Conservation (phyloP, 106 monocot species). For the Ottelia alismoides region DNA sequence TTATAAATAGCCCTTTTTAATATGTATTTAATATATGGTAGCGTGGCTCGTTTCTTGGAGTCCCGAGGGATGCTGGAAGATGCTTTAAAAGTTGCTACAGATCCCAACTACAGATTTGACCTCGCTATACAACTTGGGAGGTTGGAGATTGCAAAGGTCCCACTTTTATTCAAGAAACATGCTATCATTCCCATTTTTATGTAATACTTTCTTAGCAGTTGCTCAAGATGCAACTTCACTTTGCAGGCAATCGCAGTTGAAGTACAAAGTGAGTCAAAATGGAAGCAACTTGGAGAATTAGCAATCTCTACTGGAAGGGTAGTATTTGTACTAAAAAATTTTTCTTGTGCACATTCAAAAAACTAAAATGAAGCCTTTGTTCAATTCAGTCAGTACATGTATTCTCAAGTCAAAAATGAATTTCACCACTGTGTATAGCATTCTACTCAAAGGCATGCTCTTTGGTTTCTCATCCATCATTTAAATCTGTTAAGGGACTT, state of each 20-base stretch:
- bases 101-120: constrained; percentile 92
- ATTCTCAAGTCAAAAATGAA: too few relatives aligned
- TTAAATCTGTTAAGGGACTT: too few relatives aligned
- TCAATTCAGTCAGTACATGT: too few relatives aligned
- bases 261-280: constrained; percentile 88
- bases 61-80: constrained; percentile 91
- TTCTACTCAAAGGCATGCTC: too few relatives aligned
- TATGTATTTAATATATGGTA: constrained; percentile 8
- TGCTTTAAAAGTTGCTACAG: constrained; percentile 84
- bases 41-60: constrained; percentile 94
- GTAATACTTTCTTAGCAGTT: background rate
- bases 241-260: constrained; percentile 70
- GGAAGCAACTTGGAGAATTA: constrained; percentile 90
- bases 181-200: background rate
- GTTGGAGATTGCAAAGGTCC: constrained; percentile 82
- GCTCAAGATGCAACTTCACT: constrained; percentile 1
- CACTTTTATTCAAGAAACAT: background rate
- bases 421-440: too few relatives aligned
- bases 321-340: too few relatives aligned
- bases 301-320: constrained; percentile 93
- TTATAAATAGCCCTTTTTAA: too few relatives aligned
- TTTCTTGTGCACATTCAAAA: too few relatives aligned
- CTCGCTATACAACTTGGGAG: constrained; percentile 85
- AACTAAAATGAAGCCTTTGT: too few relatives aligned
- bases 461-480: too few relatives aligned